phyloP scores from a whole-genome alignment of 441 rosid genomes.

The Adansonia madagascariensis region DNA sequence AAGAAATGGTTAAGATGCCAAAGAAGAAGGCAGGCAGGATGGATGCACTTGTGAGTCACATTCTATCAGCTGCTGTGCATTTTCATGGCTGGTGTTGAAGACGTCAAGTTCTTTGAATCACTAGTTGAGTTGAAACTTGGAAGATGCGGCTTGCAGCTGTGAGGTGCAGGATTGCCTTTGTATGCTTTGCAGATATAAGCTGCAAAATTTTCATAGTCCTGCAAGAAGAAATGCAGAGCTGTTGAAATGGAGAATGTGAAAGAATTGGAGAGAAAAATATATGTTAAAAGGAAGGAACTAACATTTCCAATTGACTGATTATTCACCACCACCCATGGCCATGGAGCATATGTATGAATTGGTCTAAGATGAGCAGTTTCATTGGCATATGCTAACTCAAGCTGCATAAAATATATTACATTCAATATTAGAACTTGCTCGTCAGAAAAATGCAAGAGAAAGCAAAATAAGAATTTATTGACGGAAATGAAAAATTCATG shows the following conservation, averaged over 20 bases:
- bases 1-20: neutral
- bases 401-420: conserved; percentile 41
- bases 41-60: neutral
- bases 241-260: neutral
- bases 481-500: neutral
- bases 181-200: conserved; percentile 58
- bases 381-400: conserved; percentile 43
- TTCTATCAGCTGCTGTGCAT: neutral
- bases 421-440: neutral
- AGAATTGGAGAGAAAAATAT: neutral
- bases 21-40: neutral
- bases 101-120: neutral
- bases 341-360: conserved; percentile 54
- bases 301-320: conserved; percentile 56
- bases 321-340: conserved; percentile 58
- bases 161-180: conserved; percentile 47
- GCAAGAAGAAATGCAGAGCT: conserved; percentile 29
- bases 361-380: conserved; percentile 67
- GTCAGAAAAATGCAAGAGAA: neutral
- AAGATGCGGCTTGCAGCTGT: conserved; percentile 38
- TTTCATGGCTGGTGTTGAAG: conserved; percentile 7
- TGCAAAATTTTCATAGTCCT: conserved; percentile 56
- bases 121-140: conserved; percentile 22
- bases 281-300: conserved; percentile 22
- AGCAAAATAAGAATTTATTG: neutral